Evolutionary conservation across 179 eudicot species (phyloP).

Genomic region (Beta macrorhiza): DNA sequence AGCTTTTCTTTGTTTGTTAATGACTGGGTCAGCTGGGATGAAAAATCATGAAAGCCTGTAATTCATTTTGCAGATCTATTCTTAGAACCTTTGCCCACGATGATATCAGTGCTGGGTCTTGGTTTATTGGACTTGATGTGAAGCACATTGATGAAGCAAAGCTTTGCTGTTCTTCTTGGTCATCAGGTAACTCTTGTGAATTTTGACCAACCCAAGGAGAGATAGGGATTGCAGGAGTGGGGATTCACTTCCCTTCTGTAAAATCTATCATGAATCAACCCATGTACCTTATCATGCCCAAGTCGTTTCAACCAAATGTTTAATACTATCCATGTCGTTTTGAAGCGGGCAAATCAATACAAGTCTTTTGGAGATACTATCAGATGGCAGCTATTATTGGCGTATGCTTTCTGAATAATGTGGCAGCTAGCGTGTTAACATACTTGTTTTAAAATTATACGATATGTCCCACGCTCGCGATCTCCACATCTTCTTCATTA

Average conservation of each 20-base stretch:
- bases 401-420: neutral
- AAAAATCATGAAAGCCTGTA: slow-evolving; percentile 13
- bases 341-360: neutral
- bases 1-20: neutral
- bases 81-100: slow-evolving; percentile 86
- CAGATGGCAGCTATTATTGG: neutral
- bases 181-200: slow-evolving; percentile 54
- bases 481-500: too few species aligned
- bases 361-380: neutral
- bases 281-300: neutral
- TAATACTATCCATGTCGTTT: neutral
- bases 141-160: slow-evolving; percentile 64
- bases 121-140: slow-evolving; percentile 90
- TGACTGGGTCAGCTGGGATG: slow-evolving; percentile 10
- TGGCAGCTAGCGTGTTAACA: neutral
- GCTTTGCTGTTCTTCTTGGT: slow-evolving; percentile 85
- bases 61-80: slow-evolving; percentile 47
- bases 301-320: neutral
- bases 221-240: neutral
- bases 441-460: neutral
- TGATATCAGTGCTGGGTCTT: slow-evolving; percentile 84
- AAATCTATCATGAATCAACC: neutral
- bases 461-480: neutral
- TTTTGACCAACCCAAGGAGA: neutral
- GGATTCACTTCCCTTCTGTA: neutral